Conservation (phyloP, 2,329 filamentous ascomycete species). For the Lithohypha guttulata region DNA sequence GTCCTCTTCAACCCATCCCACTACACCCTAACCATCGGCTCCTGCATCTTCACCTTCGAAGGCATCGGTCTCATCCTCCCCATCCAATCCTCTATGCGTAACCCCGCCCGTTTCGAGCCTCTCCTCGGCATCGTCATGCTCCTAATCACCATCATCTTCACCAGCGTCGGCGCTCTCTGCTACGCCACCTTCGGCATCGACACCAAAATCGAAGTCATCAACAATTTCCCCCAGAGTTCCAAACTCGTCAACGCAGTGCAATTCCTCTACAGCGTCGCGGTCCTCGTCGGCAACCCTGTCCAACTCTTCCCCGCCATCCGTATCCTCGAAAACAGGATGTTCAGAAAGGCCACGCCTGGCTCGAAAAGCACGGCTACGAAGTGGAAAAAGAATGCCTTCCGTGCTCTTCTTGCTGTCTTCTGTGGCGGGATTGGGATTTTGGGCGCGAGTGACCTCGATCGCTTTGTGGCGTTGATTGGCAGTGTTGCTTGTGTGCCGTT, state of each 20-base stretch:
- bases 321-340: slow-evolving; percentile 58
- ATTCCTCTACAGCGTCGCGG: slow-evolving; percentile 61
- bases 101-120: slow-evolving; percentile 55
- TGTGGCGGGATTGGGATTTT: slow-evolving; percentile 53
- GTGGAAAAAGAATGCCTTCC: slow-evolving; percentile 65
- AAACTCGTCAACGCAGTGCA: slow-evolving; percentile 66
- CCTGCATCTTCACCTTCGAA: slow-evolving; percentile 68
- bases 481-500: slow-evolving; percentile 64
- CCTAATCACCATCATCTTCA: slow-evolving; percentile 62
- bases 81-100: slow-evolving; percentile 64
- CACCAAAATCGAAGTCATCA: slow-evolving; percentile 64
- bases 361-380: slow-evolving; percentile 56
- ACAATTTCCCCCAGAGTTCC: slow-evolving; percentile 61
- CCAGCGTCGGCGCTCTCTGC: slow-evolving; percentile 59
- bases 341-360: slow-evolving; percentile 46
- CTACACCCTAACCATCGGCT: slow-evolving; percentile 61
- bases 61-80: slow-evolving; percentile 67
- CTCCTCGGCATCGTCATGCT: slow-evolving; percentile 60
- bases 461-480: slow-evolving; percentile 64
- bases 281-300: slow-evolving; percentile 62
- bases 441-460: slow-evolving; percentile 59
- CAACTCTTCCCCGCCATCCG: slow-evolving; percentile 64
- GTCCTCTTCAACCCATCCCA: slow-evolving; percentile 57
- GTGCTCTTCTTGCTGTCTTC: slow-evolving; percentile 45
- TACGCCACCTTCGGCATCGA: slow-evolving; percentile 61